Conservation (phyloP, 306 rosid species). For the Rosa chinensis region DNA sequence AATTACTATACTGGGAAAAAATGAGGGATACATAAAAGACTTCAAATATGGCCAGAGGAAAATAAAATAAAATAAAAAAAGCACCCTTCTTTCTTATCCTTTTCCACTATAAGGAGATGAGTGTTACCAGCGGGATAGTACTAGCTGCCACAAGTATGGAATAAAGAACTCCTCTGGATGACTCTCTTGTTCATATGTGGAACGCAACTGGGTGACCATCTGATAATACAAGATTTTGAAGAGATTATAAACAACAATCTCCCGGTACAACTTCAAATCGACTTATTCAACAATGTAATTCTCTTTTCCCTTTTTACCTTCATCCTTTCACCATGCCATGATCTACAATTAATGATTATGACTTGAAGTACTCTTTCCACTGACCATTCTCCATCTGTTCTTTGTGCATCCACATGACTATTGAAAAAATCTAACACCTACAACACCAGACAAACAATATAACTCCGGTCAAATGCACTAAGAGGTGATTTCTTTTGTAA, state of each 20-base stretch:
- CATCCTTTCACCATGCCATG: slow-evolving; percentile 99
- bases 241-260: background rate
- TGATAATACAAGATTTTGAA: slow-evolving; percentile 29
- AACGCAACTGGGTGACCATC: slow-evolving; percentile 97
- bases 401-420: slow-evolving; percentile 93
- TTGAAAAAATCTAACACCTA: slow-evolving; percentile 97
- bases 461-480: slow-evolving; percentile 2
- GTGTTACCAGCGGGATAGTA: slow-evolving; percentile 77
- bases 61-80: no score
- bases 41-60: background rate
- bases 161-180: slow-evolving; percentile 97
- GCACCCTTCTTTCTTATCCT: background rate
- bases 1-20: background rate
- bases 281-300: slow-evolving; percentile 6
- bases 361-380: slow-evolving; percentile 90
- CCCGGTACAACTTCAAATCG: slow-evolving; percentile 8
- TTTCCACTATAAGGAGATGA: background rate
- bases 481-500: background rate
- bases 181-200: slow-evolving; percentile 97
- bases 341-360: slow-evolving; percentile 80
- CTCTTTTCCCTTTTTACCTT: slow-evolving; percentile 53
- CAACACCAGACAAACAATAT: slow-evolving; percentile 25
- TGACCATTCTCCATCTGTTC: slow-evolving; percentile 84
- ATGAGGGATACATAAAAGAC: background rate
- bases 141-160: slow-evolving; percentile 96